These are phyloP conservation scores for Effrenium voratum DNA, from an alignment of 73 alveolate species.

Conservation along the genomic window DNA sequence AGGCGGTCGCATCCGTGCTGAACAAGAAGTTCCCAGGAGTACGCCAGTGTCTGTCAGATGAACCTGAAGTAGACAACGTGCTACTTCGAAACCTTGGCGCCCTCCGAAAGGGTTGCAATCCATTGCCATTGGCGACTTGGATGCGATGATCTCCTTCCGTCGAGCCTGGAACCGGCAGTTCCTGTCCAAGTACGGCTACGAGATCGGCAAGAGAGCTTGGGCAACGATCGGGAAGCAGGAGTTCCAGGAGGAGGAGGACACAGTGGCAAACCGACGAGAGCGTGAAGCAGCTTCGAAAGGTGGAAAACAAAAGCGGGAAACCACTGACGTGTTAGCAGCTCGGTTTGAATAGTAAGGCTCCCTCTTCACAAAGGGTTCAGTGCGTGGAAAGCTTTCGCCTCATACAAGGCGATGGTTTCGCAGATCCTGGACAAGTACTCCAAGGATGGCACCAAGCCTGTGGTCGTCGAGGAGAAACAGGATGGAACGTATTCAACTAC, in stretches of 20 bases:
- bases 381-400: too few relatives aligned
- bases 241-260: not conserved
- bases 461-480: not conserved
- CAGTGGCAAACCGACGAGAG: not conserved
- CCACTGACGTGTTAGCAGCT: not conserved
- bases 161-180: not conserved
- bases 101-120: not conserved
- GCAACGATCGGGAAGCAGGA: not conserved
- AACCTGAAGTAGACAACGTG: not conserved
- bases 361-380: too few relatives aligned
- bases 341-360: too few relatives aligned
- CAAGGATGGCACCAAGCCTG: not conserved
- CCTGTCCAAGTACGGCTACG: not conserved
- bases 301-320: not conserved
- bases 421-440: not conserved
- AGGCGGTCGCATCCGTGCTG: not conserved
- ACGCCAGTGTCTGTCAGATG: not conserved
- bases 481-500: not conserved
- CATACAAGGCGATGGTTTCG: too few relatives aligned
- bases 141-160: not conserved
- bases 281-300: not conserved
- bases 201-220: not conserved
- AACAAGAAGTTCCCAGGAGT: not conserved
- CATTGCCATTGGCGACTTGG: not conserved
- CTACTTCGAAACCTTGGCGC: not conserved